phyloP scores from a whole-genome alignment of 148 eudicot species.

The Fagopyrum tataricum region DNA sequence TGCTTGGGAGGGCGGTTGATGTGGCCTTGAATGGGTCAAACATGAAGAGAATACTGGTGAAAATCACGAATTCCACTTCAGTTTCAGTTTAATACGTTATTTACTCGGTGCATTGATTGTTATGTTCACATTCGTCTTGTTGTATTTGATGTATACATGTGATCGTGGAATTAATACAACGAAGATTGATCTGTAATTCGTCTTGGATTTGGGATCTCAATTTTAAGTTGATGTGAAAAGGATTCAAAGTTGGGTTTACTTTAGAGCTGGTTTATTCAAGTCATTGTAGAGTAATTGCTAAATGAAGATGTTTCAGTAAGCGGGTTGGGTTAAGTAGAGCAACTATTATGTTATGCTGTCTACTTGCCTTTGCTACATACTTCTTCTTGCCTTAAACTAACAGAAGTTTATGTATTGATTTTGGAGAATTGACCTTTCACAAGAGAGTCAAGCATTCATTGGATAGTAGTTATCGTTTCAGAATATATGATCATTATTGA shows the following conservation, averaged over 20 bases:
- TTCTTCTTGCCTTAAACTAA: neutral
- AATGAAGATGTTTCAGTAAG: neutral
- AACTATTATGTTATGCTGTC: neutral
- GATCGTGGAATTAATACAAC: neutral
- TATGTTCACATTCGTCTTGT: neutral
- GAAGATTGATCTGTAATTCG: neutral
- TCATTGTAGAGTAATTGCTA: neutral
- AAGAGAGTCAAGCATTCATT: neutral
- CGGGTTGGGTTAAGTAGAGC: too few species aligned
- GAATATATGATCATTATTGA: neutral
- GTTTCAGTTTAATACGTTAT: neutral
- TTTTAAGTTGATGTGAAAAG: neutral
- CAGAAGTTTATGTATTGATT: neutral
- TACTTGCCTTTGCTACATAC: neutral
- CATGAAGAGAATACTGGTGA: conserved; percentile 54
- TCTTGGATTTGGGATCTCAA: neutral
- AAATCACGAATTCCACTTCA: conserved; percentile 19
- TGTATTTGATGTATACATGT: neutral
- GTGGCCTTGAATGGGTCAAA: conserved; percentile 40
- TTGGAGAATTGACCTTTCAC: neutral
- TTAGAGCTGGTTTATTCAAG: neutral
- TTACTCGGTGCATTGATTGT: neutral
- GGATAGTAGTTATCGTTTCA: neutral
- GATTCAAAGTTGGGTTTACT: neutral
- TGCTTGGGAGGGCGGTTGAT: conserved; percentile 41